Base-by-base conservation (phyloP, 2,329 filamentous ascomycete species). In the Chrysosporium keratinophilum region DNA sequence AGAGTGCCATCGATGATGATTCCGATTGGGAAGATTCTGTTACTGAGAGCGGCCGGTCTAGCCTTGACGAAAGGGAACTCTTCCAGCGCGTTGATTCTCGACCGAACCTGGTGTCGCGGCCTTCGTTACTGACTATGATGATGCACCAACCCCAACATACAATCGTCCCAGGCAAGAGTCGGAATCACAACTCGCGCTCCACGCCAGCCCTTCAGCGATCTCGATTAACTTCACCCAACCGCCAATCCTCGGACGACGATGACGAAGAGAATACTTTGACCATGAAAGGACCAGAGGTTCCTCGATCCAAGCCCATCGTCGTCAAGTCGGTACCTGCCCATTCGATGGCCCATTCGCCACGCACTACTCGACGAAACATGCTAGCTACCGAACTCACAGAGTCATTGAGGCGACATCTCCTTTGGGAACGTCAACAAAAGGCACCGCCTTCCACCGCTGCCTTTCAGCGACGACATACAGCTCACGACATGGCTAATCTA, bases 341-440 rank as follows among this genome's bases (percentile, higher is more conserved):
- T 59, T 85, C 87, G 53, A 81, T 83, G 28, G 87, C 88, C 1
- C 78, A 95, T 59, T 97, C 93, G 4, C 93, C 93, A 3, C 82
- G 89, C 55, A 96, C 91, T 0, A 96, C 90, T 0, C 82, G 93
- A 50, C 82, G 90, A 57, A 94, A 96, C 70, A 98, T 98, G 93
- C 79, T 98, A 54, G 85, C 88, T 7, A 94, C 88, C 0, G 93
- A 98, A 73, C 76, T 98, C 52, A 96, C 91, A 1, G 89, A 95
- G 67, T 95, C 88, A 19, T 82, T 98, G 2, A 83, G 93, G 19
- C 87, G 89, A 62, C 87, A 96, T 63, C 82, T 98, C 14, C 79
- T 97, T 14, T 95, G 88, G 87, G 93, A 98, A 69, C 85, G 93
- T 50, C 88, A 95, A 65, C 91, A 97, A 66, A 95, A 93, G 78